Conservation (phyloP, 495 filamentous ascomycete genomes). For the Friedmanniomyces endolithicus region DNA sequence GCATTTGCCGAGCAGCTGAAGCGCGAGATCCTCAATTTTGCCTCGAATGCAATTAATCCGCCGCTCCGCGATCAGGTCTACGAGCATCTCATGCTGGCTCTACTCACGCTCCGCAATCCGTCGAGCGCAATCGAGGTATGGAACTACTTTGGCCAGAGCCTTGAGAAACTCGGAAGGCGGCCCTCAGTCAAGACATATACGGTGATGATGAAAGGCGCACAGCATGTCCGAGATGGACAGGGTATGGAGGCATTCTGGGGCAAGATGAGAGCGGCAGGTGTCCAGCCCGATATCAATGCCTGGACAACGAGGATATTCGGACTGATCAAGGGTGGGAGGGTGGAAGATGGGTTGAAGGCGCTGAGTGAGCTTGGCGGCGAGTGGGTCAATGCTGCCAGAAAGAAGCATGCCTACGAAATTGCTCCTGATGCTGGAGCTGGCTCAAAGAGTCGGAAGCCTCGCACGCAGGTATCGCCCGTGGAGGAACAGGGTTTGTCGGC, state of each 20-base stretch:
- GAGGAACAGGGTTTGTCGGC: background rate
- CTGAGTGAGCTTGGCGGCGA: conserved; percentile 47
- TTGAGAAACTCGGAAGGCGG: conserved; percentile 28
- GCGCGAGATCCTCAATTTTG: conserved; percentile 5
- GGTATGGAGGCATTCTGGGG: conserved; percentile 48
- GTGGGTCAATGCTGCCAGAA: conserved; percentile 35
- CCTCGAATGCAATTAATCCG: background rate
- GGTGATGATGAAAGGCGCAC: conserved; percentile 50
- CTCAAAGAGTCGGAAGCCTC: background rate
- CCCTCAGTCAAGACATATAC: conserved; percentile 49
- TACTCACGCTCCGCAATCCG: conserved; percentile 37
- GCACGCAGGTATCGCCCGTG: background rate
- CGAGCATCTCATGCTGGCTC: conserved; percentile 42
- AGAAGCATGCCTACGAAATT: background rate
- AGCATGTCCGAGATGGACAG: conserved; percentile 33
- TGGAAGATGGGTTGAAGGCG: conserved; percentile 39
- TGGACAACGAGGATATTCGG: conserved; percentile 56
- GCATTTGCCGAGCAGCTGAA: conserved; percentile 8
- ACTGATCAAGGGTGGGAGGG: conserved; percentile 36
- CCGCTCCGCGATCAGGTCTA: conserved; percentile 26
- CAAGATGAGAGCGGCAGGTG: conserved; percentile 38
- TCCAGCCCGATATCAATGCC: conserved; percentile 41
- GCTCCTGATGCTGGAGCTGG: background rate
- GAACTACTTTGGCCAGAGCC: conserved; percentile 40
- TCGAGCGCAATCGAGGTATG: conserved; percentile 44